A percentile compares a stretch with the other conserved stretches of the same genome.
Evolutionary conservation across 352 stramenopile genomes (phyloP).

Genomic region (Phytophthora quininea): DNA sequence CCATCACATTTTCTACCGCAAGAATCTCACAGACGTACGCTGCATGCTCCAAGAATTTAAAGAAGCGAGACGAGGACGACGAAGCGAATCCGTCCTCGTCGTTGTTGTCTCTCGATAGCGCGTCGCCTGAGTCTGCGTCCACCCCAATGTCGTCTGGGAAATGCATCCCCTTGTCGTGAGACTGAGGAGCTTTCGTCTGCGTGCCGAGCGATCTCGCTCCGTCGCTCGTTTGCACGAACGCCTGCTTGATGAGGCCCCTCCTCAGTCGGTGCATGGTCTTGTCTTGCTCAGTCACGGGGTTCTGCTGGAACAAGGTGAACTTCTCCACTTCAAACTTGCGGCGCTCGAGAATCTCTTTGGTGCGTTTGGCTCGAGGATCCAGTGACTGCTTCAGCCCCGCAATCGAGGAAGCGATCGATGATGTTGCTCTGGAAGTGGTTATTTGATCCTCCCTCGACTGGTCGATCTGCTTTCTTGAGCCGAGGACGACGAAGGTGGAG

Average conservation of each 20-base stretch:
- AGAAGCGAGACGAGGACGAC: conserved; percentile 54
- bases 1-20: conserved; percentile 56
- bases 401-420: conserved; percentile 67
- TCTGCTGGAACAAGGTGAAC: conserved; percentile 66
- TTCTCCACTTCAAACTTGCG: conserved; percentile 75
- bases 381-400: conserved; percentile 74
- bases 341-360: conserved; percentile 66
- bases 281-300: conserved; percentile 63
- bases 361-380: conserved; percentile 60
- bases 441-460: conserved; percentile 17
- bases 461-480: conserved; percentile 6
- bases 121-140: conserved; percentile 37
- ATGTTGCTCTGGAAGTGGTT: neutral
- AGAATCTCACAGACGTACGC: conserved; percentile 65
- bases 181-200: conserved; percentile 56
- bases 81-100: conserved; percentile 15
- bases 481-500: conserved; percentile 26
- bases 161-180: conserved; percentile 62
- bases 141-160: conserved; percentile 80
- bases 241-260: conserved; percentile 55
- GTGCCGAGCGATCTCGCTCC: conserved; percentile 50
- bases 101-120: conserved; percentile 13
- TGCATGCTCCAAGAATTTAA: conserved; percentile 67
- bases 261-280: conserved; percentile 59
- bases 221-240: conserved; percentile 66